A percentile compares a stretch with the other conserved stretches of the same genome.
Evolutionary conservation across 345 rosid species (phyloP).

Genomic region (Arabidopsis thaliana): TAIR10.1 NC_003074.8:20712501-20713000

Average conservation of each 20-base stretch:
- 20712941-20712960: slow-evolving; percentile 55
- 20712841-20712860: slow-evolving; percentile 64
- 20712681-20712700: slow-evolving; percentile 86
- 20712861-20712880: slow-evolving; percentile 85
- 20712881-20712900: slow-evolving; percentile 52
- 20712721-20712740: slow-evolving; percentile 75
- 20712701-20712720: slow-evolving; percentile 82
- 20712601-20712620: slow-evolving; percentile 81
- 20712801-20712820: slow-evolving; percentile 75
- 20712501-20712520: slow-evolving; percentile 81
- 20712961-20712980: slow-evolving; percentile 58
- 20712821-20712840: slow-evolving; percentile 67
- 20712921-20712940: slow-evolving; percentile 58
- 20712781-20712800: slow-evolving; percentile 66
- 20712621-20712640: slow-evolving; percentile 78
- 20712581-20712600: slow-evolving; percentile 75
- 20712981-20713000: slow-evolving; percentile 76
- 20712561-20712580: slow-evolving; percentile 75
- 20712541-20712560: slow-evolving; percentile 61
- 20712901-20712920: slow-evolving; percentile 43
- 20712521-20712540: slow-evolving; percentile 90
- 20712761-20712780: slow-evolving; percentile 60
- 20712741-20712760: slow-evolving; percentile 80
- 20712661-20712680: slow-evolving; percentile 78
- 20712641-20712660: slow-evolving; percentile 74